Evolutionary conservation across 345 rosid genomes (phyloP), one percentile per base, ranked within the genome.

Genomic region (Moricandia moricandioides): DNA sequence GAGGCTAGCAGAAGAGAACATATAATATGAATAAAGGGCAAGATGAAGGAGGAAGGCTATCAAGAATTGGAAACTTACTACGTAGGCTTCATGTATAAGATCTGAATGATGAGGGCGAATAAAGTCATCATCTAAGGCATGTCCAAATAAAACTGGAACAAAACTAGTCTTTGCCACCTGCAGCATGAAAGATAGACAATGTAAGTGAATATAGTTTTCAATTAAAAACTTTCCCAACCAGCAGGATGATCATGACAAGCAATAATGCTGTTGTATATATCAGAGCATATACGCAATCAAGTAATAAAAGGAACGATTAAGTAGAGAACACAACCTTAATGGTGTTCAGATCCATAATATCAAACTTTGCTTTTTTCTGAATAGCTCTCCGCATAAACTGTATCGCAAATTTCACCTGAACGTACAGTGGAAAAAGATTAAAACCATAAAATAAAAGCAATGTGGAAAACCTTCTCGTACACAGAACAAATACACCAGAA

Each of bases 111-210:
- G 96, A 61, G 99, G 97, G 58, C 73, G 88, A 68, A 92, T 92
- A 75, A 94, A 94, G 79, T 94, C 95, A 83, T 94, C 99, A 73
- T 82, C 91, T 67, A 61, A 75, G 43, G 89, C 99, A 87, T 94
- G 99, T 57, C 99, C 99, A 88, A 92, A 86, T 77, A 94, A 84
- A 73, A 73, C 99, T 7, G 99, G 99, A 75, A 94, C 96, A 78
- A 90, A 90, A 85, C 88, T 79, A 75, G 86, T 84, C 62, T 86
- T 83, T 34, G 97, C 98, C 72, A 87, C 91, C 98, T 94, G 70
- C 14, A 80, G 76, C 21, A 62, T 13, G 65, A 45, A 69, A 72
- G 26, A 40, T 58, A 60, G 52, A 52, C 37, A 45, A 30, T 54
- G 29, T 9, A 54, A 54, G 29, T 39, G 24, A 11, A 35, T 57